Conservation (phyloP, 2,329 filamentous ascomycete species). For the Lanzia echinophila region DNA sequence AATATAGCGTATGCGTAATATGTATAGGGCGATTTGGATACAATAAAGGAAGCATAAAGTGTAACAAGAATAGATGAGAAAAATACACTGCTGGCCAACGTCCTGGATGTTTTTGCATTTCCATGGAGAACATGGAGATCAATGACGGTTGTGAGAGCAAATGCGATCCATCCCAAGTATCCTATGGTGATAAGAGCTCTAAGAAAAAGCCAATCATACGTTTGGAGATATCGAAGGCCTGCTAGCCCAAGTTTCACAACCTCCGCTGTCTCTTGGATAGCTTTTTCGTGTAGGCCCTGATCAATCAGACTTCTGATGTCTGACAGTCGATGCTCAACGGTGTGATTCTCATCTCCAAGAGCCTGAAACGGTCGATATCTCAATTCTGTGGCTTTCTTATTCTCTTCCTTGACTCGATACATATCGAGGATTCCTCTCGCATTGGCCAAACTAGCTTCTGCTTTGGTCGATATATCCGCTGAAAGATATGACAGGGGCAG, state of each 20-base stretch:
- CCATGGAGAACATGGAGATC: slow-evolving; percentile 80
- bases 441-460: slow-evolving; percentile 77
- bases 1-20: slow-evolving; percentile 94
- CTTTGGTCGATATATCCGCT: slow-evolving; percentile 67
- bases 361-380: slow-evolving; percentile 70
- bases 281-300: slow-evolving; percentile 60
- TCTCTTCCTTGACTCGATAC: slow-evolving; percentile 87
- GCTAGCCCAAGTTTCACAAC: slow-evolving; percentile 72
- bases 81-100: slow-evolving; percentile 48
- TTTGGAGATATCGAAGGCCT: slow-evolving; percentile 89
- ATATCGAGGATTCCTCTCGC: slow-evolving; percentile 85
- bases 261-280: slow-evolving; percentile 70
- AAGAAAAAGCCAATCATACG: slow-evolving; percentile 96
- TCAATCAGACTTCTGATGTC: slow-evolving; percentile 64
- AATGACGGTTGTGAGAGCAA: slow-evolving; percentile 81
- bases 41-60: slow-evolving; percentile 71
- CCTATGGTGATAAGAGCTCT: slow-evolving; percentile 81
- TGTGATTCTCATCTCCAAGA: slow-evolving; percentile 60
- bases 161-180: slow-evolving; percentile 93
- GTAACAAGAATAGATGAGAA: slow-evolving; percentile 72
- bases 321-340: slow-evolving; percentile 59
- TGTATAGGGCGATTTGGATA: slow-evolving; percentile 70
- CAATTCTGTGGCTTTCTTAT: slow-evolving; percentile 69
- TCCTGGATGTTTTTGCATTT: slow-evolving; percentile 57
- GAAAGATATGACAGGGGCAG: slow-evolving; percentile 78